These are phyloP conservation scores for Danielozyma ontarioensis DNA, from an alignment of 805 yeast species.

Conservation along the genomic window DNA sequence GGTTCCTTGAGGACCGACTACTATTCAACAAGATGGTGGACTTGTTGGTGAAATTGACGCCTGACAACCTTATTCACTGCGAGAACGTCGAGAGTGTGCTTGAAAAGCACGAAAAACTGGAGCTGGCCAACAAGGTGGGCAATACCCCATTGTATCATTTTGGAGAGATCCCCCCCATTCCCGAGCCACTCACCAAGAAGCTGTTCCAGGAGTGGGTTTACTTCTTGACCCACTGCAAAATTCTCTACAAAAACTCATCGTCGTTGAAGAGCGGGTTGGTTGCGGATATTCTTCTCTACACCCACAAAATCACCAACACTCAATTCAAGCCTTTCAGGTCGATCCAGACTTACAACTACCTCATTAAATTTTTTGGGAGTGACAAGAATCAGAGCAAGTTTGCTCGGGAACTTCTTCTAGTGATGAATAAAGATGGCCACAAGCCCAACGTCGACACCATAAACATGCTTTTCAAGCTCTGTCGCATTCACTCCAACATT, in stretches of 20 bases:
- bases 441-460: conserved; percentile 36
- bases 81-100: conserved; percentile 11
- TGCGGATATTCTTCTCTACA: conserved; percentile 31
- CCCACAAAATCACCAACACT: conserved; percentile 30
- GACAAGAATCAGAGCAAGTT: conserved; percentile 36
- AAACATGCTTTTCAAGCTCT: conserved; percentile 28
- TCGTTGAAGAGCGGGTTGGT: conserved; percentile 31
- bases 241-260: conserved; percentile 27
- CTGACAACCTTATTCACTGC: conserved; percentile 18
- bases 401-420: conserved; percentile 34
- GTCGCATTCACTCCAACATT: conserved; percentile 26
- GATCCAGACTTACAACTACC: conserved; percentile 32
- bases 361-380: conserved; percentile 36
- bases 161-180: conserved; percentile 30
- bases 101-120: conserved; percentile 15
- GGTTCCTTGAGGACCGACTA: conserved; percentile 23
- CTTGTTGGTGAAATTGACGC: conserved; percentile 26
- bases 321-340: conserved; percentile 26
- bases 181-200: conserved; percentile 19
- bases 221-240: conserved; percentile 27
- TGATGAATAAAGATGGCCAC: conserved; percentile 38
- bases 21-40: conserved; percentile 28
- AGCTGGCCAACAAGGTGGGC: conserved; percentile 6
- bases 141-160: conserved; percentile 17
- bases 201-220: conserved; percentile 31